A percentile compares a stretch with the other conserved stretches of the same genome.
Evolutionary conservation across 2,329 filamentous ascomycete species (phyloP).

Genomic region (Scedosporium aurantiacum): DNA sequence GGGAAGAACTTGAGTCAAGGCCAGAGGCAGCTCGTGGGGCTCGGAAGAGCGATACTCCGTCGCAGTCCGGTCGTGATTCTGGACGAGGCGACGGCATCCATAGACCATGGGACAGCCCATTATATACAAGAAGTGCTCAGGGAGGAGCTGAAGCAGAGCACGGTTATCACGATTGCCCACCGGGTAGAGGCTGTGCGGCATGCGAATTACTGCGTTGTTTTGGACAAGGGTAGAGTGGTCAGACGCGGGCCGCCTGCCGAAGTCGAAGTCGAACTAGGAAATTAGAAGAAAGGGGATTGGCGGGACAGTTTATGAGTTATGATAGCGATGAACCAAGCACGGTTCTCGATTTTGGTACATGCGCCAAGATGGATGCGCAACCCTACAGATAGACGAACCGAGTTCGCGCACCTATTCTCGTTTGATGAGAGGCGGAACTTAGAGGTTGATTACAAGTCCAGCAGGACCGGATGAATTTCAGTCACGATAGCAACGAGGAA

Average conservation of each 20-base stretch:
- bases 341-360: background rate
- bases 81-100: conserved; percentile 55
- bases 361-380: no score
- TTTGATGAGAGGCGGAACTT: no score
- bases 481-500: no score
- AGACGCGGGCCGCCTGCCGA: conserved; percentile 30
- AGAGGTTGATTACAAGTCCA: no score
- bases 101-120: conserved; percentile 47
- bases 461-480: no score
- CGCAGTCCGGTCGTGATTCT: conserved; percentile 49
- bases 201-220: conserved; percentile 41
- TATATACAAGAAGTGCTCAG: conserved; percentile 47
- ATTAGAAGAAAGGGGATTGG: background rate
- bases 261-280: background rate
- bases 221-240: conserved; percentile 41
- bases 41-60: conserved; percentile 48
- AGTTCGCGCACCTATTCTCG: no score
- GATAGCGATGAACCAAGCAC: background rate
- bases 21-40: conserved; percentile 50
- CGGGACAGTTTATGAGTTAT: no score
- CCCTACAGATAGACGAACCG: no score
- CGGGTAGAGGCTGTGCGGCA: conserved; percentile 50
- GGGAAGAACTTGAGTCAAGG: conserved; percentile 53
- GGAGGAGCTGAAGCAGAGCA: conserved; percentile 42
- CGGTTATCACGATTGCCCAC: conserved; percentile 58